phyloP scores from a whole-genome alignment of 1,139 yeast genomes.

The Zygosaccharomyces pseudobailii region DNA sequence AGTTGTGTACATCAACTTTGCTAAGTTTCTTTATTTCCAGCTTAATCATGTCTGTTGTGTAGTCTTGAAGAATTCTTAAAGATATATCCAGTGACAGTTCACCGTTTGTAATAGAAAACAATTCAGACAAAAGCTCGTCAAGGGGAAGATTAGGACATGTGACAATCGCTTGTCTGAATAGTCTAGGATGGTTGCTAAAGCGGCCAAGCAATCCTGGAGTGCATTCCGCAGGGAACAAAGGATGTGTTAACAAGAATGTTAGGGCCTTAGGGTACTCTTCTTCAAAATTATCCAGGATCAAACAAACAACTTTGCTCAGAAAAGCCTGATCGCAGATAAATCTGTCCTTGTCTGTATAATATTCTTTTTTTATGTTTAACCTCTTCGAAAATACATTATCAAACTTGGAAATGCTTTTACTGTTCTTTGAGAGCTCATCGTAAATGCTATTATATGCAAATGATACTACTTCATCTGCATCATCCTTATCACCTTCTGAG shows the following conservation, averaged over 20 bases:
- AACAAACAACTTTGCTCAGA: constrained; percentile 44
- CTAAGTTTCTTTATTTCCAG: constrained; percentile 28
- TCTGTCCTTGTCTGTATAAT: constrained; percentile 64
- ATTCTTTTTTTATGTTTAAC: constrained; percentile 36
- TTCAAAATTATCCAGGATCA: constrained; percentile 39
- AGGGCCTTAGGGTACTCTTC: constrained; percentile 52
- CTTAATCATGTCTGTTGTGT: constrained; percentile 33
- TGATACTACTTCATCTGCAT: constrained; percentile 14
- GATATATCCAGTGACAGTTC: constrained; percentile 67
- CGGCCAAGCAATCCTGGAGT: constrained; percentile 51
- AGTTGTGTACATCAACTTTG: constrained; percentile 31
- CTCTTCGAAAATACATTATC: constrained; percentile 32
- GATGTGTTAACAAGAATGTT: constrained; percentile 78
- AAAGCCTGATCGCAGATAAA: constrained; percentile 56
- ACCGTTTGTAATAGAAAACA: constrained; percentile 50
- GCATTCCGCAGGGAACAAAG: constrained; percentile 64
- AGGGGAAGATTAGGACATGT: constrained; percentile 70
- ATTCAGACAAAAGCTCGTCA: constrained; percentile 56
- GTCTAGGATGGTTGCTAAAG: constrained; percentile 50
- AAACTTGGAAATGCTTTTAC: constrained; percentile 19
- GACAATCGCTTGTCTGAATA: constrained; percentile 75
- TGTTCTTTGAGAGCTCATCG: constrained; percentile 19
- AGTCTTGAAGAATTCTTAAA: constrained; percentile 61
- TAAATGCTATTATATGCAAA: constrained; percentile 30
- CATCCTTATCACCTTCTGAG: constrained; percentile 12